Conservation (phyloP, 345 rosid species). For the Bretschneidera sinensis region DNA sequence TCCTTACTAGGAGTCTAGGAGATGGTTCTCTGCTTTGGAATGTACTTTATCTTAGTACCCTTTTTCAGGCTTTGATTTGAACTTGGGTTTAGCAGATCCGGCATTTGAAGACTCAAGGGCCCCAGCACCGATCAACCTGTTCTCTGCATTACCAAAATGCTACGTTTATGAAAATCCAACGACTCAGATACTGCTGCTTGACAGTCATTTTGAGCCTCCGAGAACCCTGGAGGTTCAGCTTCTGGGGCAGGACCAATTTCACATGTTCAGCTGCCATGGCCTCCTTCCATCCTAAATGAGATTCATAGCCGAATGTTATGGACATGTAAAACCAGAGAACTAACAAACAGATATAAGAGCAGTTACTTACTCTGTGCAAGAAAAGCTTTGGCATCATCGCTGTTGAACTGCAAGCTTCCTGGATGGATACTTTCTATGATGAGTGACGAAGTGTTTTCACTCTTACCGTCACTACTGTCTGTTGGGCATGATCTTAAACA, state of each 20-base stretch:
- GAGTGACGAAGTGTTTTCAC: conserved; percentile 9
- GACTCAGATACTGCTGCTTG: conserved; percentile 12
- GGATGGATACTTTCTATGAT: conserved; percentile 15
- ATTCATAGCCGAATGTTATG: background rate
- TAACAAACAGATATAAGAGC: background rate
- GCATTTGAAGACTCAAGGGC: conserved; percentile 15
- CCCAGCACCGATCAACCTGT: conserved; percentile 6
- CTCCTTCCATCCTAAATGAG: conserved; percentile 79
- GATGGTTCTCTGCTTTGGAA: conserved; percentile 59
- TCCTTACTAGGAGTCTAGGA: conserved; percentile 22
- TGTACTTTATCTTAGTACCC: conserved; percentile 63
- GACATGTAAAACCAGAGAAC: background rate
- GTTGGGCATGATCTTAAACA: conserved; percentile 3
- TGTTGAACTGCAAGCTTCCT: conserved; percentile 40
- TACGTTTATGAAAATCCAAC: conserved; percentile 22
- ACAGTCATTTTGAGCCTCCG: conserved; percentile 17
- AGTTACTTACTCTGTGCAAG: conserved; percentile 68
- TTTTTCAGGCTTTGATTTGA: conserved; percentile 50
- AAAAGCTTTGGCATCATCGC: conserved; percentile 60
- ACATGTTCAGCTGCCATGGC: conserved; percentile 64
- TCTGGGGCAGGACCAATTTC: conserved; percentile 50
- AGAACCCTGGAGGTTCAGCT: conserved; percentile 24
- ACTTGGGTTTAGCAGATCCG: conserved; percentile 33
- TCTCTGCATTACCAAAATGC: conserved; percentile 21
- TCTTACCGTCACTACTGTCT: conserved; percentile 2